Conservation (phyloP, 1,284 basidiomycete genomes). For the Marasmius fiardii region DNA sequence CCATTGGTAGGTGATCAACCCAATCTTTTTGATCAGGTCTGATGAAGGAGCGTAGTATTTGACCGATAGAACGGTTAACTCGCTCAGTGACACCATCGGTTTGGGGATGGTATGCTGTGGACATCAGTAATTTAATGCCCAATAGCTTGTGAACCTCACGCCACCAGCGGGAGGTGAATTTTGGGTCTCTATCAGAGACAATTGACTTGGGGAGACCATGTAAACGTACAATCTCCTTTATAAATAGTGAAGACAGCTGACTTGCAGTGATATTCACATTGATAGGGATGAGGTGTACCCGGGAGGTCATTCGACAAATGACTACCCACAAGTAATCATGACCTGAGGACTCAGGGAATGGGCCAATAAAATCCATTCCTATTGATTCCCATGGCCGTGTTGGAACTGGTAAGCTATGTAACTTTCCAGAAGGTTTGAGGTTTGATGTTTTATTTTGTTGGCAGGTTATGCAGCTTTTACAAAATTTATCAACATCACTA, state of each 20-base stretch:
- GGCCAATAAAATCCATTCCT: conserved; percentile 27
- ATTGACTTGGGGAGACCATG: conserved; percentile 32
- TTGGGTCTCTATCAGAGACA: conserved; percentile 29
- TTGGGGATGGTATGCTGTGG: conserved; percentile 41
- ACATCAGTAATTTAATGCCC: conserved; percentile 34
- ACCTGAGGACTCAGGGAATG: conserved; percentile 19
- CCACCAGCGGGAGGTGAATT: conserved; percentile 34
- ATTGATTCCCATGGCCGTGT: conserved; percentile 23
- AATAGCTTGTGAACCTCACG: conserved; percentile 26
- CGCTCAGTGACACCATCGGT: conserved; percentile 34
- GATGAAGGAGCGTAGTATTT: conserved; percentile 24
- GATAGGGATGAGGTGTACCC: conserved; percentile 20
- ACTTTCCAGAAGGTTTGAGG: conserved; percentile 14
- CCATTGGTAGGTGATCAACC: conserved; percentile 16
- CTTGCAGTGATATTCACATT: conserved; percentile 10
- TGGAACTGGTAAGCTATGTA: conserved; percentile 11
- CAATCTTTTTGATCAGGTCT: conserved; percentile 21
- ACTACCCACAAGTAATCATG: conserved; percentile 11
- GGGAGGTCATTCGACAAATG: conserved; percentile 18
- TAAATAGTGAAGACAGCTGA: conserved; percentile 26
- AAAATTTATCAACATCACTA: conserved; percentile 16
- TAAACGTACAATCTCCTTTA: conserved; percentile 27
- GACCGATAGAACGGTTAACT: conserved; percentile 22
- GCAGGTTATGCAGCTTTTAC: conserved; percentile 17
- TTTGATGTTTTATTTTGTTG: conserved; percentile 12